Evolutionary conservation across 2,329 filamentous ascomycete species (phyloP), one percentile per base, ranked within the genome.

Genomic region (Stagonosporopsis cucurbitacearum): DNA sequence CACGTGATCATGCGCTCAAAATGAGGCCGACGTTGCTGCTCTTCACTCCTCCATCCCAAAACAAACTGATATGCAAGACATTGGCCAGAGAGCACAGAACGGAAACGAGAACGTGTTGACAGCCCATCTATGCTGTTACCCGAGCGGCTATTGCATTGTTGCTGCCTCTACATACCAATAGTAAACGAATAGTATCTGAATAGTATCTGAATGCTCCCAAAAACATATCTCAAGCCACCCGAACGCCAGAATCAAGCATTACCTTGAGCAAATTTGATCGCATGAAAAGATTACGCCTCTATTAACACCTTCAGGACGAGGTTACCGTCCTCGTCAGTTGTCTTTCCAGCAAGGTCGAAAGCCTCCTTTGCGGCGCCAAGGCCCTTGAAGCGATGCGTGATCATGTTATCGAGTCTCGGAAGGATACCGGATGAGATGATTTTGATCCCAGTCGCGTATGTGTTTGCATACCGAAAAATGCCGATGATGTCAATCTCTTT

Each of bases 401-500:
- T 78, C 64, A 84, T 79, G 59, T 78, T 77, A 60, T 82, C 79
- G 37, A 84, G 80, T 19, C 71, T 77, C 17, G 77, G 77, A 36
- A 84, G 67, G 50, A 78, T 77, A 5, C 81, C 81, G 45, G 80
- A 80, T 2, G 78, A 80, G 60, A 84, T 71, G 59, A 84, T 68
- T 59, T 78, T 78, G 67, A 85, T 82, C 2, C 82, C 82, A n/a
- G 77, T 78, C 0, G 82, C 81, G 60, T 84, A 85, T 0, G 81
- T 81, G 62, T 80, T 77, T 65, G 82, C 81, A 56, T 85, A 85
- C 40, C 82, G 75, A 70, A 84, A 84, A 6, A 84, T 81, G n/a
- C 82, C 82, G 44, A 84, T 79, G 39, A 85, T 78, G 65, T 85
- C 82, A 6, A 85, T 80, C 67, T 85, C 82, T 30, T 82, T 78